These are phyloP conservation scores for Prunus dulcis DNA, from an alignment of 306 rosid species.

Conservation along the genomic window DNA sequence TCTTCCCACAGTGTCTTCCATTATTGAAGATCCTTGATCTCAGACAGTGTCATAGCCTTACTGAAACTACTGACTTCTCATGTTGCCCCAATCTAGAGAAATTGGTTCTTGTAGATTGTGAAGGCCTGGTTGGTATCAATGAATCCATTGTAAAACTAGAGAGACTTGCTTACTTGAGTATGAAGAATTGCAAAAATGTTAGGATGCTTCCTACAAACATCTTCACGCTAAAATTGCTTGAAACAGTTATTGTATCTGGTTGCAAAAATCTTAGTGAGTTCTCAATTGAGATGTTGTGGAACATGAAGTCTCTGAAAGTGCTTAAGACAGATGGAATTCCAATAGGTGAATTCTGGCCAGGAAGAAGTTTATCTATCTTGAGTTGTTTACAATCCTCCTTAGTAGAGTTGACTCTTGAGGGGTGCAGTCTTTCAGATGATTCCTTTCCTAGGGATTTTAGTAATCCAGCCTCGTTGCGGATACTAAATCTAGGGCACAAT, in stretches of 20 bases:
- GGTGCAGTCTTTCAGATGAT: neutral
- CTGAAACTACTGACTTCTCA: neutral
- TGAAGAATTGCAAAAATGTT: constrained; percentile 2
- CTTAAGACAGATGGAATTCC: neutral
- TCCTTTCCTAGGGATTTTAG: neutral
- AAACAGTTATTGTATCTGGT: neutral
- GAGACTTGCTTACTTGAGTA: neutral
- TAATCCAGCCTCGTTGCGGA: neutral
- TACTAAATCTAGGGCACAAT: neutral
- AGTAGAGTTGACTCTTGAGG: neutral
- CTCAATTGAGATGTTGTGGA: neutral
- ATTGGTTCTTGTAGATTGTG: constrained; percentile 7
- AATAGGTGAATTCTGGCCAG: neutral
- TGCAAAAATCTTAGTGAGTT: constrained; percentile 1
- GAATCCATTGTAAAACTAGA: constrained; percentile 7
- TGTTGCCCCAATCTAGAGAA: constrained; percentile 3
- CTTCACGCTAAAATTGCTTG: neutral
- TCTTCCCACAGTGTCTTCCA: neutral
- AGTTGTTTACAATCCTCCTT: neutral
- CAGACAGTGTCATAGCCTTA: neutral
- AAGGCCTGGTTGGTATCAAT: neutral
- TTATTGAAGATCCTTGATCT: constrained; percentile 10
- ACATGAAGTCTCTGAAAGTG: constrained; percentile 5
- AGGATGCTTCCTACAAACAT: neutral
- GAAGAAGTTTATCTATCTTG: neutral